Conservation (phyloP, 139 green algal genomes). For the Chlorella vulgaris region DNA sequence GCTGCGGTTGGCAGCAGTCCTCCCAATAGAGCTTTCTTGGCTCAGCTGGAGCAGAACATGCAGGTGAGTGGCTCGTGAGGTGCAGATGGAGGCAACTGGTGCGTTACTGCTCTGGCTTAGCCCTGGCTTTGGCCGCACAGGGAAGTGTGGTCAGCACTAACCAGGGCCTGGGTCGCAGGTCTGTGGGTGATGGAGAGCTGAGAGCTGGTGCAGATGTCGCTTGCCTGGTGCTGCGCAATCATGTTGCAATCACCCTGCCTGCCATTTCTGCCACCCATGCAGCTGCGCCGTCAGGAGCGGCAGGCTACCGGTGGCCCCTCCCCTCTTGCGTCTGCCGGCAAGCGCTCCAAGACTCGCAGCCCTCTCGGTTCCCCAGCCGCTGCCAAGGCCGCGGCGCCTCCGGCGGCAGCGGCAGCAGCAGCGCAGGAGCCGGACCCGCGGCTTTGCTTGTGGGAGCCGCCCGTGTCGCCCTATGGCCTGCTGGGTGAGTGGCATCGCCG, state of each 20-base stretch:
- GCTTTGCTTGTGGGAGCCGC: slow-evolving; percentile 66
- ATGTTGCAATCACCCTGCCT: too few relatives aligned
- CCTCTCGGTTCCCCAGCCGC: neutral
- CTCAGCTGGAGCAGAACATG: slow-evolving; percentile 42
- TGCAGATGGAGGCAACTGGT: too few relatives aligned
- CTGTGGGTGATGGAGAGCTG: neutral
- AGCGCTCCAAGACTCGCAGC: slow-evolving; percentile 13
- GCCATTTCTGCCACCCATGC: neutral
- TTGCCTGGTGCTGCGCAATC: neutral
- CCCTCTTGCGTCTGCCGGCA: neutral
- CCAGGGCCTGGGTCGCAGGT: neutral
- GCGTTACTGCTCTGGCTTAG: too few relatives aligned
- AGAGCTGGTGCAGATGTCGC: too few relatives aligned
- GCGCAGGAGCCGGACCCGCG: slow-evolving; percentile 40
- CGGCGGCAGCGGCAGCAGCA: neutral
- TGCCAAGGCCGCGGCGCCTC: neutral
- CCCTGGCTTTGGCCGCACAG: too few relatives aligned
- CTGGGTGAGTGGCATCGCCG: slow-evolving; percentile 38
- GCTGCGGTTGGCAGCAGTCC: neutral
- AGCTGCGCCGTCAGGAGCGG: slow-evolving; percentile 14
- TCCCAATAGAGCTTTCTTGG: slow-evolving; percentile 27
- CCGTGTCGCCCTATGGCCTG: slow-evolving; percentile 73
- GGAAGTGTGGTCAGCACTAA: neutral
- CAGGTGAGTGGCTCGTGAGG: slow-evolving; percentile 8
- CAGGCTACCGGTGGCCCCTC: neutral